phyloP scores from a whole-genome alignment of 1,284 basidiomycete species.

The Fomitopsis schrenkii region DNA sequence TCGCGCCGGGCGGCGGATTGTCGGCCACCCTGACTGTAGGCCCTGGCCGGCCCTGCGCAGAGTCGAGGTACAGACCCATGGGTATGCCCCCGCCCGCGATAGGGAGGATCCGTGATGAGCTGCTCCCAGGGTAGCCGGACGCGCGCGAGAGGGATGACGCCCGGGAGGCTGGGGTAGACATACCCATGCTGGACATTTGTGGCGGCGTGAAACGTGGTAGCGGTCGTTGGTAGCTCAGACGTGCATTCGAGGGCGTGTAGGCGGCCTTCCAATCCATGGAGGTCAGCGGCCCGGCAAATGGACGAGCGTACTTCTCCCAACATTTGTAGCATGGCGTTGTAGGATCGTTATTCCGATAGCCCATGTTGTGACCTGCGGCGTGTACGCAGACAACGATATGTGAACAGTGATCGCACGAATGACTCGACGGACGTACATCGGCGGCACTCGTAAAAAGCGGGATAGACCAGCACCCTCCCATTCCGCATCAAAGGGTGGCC shows the following conservation, averaged over 20 bases:
- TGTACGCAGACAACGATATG: not conserved
- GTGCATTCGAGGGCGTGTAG: constrained; percentile 14
- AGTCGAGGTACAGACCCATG: constrained; percentile 20
- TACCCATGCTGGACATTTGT: constrained; percentile 9
- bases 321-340: constrained; percentile 63
- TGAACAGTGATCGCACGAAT: not conserved
- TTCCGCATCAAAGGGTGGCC: constrained; percentile 61
- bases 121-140: constrained; percentile 20
- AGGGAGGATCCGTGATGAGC: constrained; percentile 18
- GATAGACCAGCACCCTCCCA: constrained; percentile 65
- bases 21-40: constrained; percentile 9
- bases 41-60: constrained; percentile 11
- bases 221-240: constrained; percentile 35
- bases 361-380: constrained; percentile 60
- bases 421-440: constrained; percentile 35
- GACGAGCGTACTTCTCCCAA: constrained; percentile 62
- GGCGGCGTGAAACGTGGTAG: constrained; percentile 30
- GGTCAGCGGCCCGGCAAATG: constrained; percentile 53
- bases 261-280: constrained; percentile 44
- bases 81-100: constrained; percentile 20
- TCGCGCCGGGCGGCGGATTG: constrained; percentile 34
- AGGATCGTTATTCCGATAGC: constrained; percentile 67
- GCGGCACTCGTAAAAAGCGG: constrained; percentile 50
- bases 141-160: constrained; percentile 15
- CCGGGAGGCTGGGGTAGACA: constrained; percentile 10